phyloP scores from a whole-genome alignment of 805 yeast genomes.

The Starmerella riodocensis region DNA sequence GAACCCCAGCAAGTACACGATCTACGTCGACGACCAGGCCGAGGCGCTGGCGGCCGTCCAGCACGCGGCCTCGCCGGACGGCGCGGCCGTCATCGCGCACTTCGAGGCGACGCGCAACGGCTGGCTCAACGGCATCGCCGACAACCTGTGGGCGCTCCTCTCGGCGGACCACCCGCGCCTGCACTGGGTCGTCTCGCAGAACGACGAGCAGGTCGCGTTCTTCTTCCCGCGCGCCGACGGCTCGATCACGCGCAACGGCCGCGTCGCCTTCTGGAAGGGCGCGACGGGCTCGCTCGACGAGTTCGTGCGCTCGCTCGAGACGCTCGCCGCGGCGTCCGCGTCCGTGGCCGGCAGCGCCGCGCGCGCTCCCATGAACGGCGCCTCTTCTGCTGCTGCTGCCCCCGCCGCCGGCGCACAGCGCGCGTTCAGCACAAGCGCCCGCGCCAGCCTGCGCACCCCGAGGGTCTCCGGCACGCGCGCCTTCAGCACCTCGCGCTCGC shows the following conservation, averaged over 20 bases:
- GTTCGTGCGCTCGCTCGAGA: not conserved
- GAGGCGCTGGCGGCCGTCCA: conserved; percentile 84
- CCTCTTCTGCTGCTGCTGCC: not conserved
- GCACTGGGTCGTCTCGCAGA: conserved; percentile 84
- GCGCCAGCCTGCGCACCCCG: too few species aligned
- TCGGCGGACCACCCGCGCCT: conserved; percentile 57
- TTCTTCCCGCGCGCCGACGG: conserved; percentile 89
- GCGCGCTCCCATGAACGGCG: too few species aligned
- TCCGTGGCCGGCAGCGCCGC: not conserved
- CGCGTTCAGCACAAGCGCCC: conserved; percentile 2
- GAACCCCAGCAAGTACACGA: conserved; percentile 52
- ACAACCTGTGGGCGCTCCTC: conserved; percentile 76
- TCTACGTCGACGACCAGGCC: conserved; percentile 75
- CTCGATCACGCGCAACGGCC: conserved; percentile 77
- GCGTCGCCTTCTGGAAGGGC: conserved; percentile 92
- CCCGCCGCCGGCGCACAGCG: conserved; percentile 1
- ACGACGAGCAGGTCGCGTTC: conserved; percentile 83
- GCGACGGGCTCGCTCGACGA: conserved; percentile 48
- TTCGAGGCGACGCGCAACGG: conserved; percentile 79
- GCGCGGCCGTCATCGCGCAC: conserved; percentile 63
- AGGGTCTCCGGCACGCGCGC: conserved; percentile 54
- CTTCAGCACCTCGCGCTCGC: conserved; percentile 23
- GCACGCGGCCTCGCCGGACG: conserved; percentile 28
- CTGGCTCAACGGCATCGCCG: conserved; percentile 96
- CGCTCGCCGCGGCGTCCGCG: not conserved